phyloP scores from a whole-genome alignment of 352 stramenopile genomes.

The Pythium guiyangense region DNA sequence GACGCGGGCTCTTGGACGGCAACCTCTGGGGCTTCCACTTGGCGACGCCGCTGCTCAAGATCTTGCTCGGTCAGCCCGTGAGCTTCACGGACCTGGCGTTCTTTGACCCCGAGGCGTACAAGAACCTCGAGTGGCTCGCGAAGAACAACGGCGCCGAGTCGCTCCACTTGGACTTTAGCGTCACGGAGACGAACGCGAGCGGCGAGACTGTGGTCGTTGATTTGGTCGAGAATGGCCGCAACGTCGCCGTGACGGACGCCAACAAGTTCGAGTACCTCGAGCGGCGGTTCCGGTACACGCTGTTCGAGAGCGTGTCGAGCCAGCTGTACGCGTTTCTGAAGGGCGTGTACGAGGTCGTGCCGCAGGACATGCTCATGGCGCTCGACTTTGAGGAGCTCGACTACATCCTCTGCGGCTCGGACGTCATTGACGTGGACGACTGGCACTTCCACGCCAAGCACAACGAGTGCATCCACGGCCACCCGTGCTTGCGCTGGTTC shows the following conservation, averaged over 20 bases:
- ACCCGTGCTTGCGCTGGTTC: no score
- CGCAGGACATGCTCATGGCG: no score
- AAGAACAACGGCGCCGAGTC: slow-evolving; percentile 23
- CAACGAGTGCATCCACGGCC: no score
- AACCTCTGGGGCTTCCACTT: no score
- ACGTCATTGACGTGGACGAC: no score
- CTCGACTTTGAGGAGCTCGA: no score
- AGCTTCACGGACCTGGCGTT: slow-evolving; percentile 67
- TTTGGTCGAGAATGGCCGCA: no score
- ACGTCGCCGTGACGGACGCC: slow-evolving; percentile 82
- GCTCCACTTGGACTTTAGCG: slow-evolving; percentile 39
- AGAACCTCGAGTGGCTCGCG: no score
- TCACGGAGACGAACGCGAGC: slow-evolving; percentile 13
- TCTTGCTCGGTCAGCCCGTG: slow-evolving; percentile 94
- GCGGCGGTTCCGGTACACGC: no score
- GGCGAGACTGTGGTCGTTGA: slow-evolving; percentile 24
- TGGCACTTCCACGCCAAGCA: no score
- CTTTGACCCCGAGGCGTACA: slow-evolving; percentile 41
- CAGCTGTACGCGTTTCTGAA: slow-evolving; percentile 81
- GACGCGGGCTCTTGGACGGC: no score
- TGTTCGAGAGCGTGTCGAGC: slow-evolving; percentile 78
- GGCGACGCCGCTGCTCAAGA: slow-evolving; percentile 97
- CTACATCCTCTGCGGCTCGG: no score
- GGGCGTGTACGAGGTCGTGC: slow-evolving; percentile 95
- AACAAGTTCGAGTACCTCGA: slow-evolving; percentile 92